phyloP scores from a whole-genome alignment of 306 rosid species.

The Cucurbita argyrosperma region DNA sequence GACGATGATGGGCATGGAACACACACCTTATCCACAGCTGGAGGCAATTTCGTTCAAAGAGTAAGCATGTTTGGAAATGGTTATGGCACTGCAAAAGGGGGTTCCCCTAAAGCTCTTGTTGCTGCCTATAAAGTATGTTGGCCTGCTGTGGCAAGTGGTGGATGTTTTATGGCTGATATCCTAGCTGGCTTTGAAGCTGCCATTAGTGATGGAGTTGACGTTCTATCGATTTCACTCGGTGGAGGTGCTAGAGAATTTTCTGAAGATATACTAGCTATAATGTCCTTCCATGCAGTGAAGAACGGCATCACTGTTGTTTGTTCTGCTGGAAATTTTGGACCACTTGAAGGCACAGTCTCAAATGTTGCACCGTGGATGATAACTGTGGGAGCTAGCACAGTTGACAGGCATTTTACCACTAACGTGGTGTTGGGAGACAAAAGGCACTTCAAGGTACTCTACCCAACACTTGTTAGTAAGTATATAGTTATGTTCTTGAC shows the following conservation, averaged over 20 bases:
- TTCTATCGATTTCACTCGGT: slow-evolving; percentile 38
- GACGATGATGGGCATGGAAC: not conserved
- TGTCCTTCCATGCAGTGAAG: slow-evolving; percentile 44
- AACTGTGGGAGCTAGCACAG: slow-evolving; percentile 58
- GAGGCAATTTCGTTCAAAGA: slow-evolving; percentile 39
- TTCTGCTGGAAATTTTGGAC: slow-evolving; percentile 59
- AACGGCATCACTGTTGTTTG: slow-evolving; percentile 26
- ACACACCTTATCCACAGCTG: slow-evolving; percentile 82
- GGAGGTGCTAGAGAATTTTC: not conserved
- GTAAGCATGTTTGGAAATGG: slow-evolving; percentile 40
- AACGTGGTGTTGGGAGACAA: not conserved
- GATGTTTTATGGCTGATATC: slow-evolving; percentile 28
- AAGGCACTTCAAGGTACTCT: not conserved
- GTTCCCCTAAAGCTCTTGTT: slow-evolving; percentile 70
- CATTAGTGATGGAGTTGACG: slow-evolving; percentile 52
- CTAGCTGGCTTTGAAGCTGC: slow-evolving; percentile 55
- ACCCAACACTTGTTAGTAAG: too few species aligned
- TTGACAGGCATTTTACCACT: not conserved
- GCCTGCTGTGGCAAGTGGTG: slow-evolving; percentile 7
- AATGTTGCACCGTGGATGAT: slow-evolving; percentile 58
- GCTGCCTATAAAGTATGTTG: slow-evolving; percentile 80
- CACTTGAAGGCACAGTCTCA: slow-evolving; percentile 15
- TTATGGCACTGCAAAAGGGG: slow-evolving; percentile 71
- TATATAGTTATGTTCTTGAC: too few species aligned
- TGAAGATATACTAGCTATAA: slow-evolving; percentile 23